Conservation (phyloP, 805 yeast species). For the Yamadazyma nakazawae region DNA sequence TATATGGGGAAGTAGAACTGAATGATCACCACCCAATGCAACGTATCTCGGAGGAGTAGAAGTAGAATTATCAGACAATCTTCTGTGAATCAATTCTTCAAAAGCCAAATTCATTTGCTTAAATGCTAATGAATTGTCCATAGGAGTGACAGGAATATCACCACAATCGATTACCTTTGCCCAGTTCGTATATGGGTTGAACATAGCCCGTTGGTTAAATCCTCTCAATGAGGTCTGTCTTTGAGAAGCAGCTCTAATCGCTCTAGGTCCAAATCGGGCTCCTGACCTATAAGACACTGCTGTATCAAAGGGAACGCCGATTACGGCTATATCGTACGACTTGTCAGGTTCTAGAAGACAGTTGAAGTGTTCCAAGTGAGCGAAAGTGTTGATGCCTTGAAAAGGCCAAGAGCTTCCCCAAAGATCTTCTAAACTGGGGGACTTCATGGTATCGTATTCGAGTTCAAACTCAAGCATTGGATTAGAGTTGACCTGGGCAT, state of each 20-base stretch:
- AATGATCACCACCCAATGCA: slow-evolving; percentile 82
- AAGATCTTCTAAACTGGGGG: slow-evolving; percentile 48
- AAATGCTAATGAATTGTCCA: slow-evolving; percentile 53
- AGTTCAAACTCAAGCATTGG: slow-evolving; percentile 2
- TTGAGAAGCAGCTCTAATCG: slow-evolving; percentile 65
- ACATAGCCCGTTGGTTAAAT: slow-evolving; percentile 61
- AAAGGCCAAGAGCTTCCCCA: slow-evolving; percentile 81
- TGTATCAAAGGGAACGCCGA: slow-evolving; percentile 84
- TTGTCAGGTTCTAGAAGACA: slow-evolving; percentile 51
- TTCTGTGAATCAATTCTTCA: slow-evolving; percentile 52
- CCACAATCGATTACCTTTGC: slow-evolving; percentile 54
- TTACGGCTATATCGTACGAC: slow-evolving; percentile 63
- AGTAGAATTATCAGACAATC: slow-evolving; percentile 21
- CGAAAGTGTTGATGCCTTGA: slow-evolving; percentile 66
- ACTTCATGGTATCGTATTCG: slow-evolving; percentile 12
- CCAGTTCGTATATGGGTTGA: slow-evolving; percentile 50
- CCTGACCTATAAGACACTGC: slow-evolving; percentile 79
- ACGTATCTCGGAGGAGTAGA: slow-evolving; percentile 56
- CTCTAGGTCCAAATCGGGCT: slow-evolving; percentile 79
- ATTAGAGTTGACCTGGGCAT: slow-evolving; percentile 10
- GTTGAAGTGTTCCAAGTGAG: slow-evolving; percentile 59
- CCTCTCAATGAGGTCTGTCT: slow-evolving; percentile 70
- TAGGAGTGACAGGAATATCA: slow-evolving; percentile 57
- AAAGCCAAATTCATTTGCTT: slow-evolving; percentile 51
- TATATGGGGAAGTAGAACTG: slow-evolving; percentile 68